Evolutionary conservation across 768 basidiomycete species (phyloP).

Genomic region (Macrolepiota fuliginosa): DNA sequence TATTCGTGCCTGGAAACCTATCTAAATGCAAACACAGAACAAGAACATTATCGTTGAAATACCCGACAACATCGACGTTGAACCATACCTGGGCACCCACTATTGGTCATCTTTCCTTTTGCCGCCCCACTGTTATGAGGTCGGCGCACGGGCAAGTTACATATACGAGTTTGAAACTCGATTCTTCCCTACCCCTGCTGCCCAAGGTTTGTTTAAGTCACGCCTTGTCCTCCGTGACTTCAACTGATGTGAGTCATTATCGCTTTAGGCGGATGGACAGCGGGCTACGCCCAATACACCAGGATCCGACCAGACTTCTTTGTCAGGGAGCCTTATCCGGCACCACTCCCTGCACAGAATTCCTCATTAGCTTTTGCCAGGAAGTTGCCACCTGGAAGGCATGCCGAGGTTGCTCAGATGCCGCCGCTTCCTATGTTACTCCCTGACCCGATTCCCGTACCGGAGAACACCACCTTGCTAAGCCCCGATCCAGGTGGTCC

Average conservation of each 20-base stretch:
- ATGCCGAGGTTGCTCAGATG: background rate
- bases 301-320: constrained; percentile 19
- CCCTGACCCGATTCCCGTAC: background rate
- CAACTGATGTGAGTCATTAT: background rate
- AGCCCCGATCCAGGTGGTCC: too few species aligned
- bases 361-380: constrained; percentile 21
- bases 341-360: constrained; percentile 19
- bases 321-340: constrained; percentile 24
- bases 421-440: background rate
- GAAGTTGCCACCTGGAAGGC: constrained; percentile 9
- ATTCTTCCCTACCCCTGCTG: constrained; percentile 24
- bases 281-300: constrained; percentile 15
- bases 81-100: constrained; percentile 26
- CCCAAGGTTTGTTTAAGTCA: background rate
- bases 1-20: background rate
- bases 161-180: constrained; percentile 32
- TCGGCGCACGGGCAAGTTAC: constrained; percentile 17
- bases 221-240: background rate
- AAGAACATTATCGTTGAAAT: constrained; percentile 30
- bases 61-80: constrained; percentile 22
- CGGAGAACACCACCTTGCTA: too few species aligned
- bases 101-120: constrained; percentile 21
- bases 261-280: constrained; percentile 1
- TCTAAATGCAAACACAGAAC: constrained; percentile 18
- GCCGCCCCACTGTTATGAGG: constrained; percentile 14